Percentiles rank a stretch among this genome's conserved stretches.
These are phyloP conservation scores for Anethum foeniculum DNA, from an alignment of 140 eudicot species.

Conservation along the genomic window DNA sequence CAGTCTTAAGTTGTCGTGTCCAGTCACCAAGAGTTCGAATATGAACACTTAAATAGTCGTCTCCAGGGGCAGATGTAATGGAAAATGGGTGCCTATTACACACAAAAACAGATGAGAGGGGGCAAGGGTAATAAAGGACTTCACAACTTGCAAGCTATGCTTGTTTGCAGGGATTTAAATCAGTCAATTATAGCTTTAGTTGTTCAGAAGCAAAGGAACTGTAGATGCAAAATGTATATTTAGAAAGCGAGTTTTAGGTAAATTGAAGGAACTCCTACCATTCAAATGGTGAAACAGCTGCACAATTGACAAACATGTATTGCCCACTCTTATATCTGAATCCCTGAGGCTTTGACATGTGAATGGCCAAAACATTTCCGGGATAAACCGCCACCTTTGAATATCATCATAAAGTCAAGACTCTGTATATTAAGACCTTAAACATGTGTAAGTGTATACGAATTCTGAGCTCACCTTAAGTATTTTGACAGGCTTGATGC, in stretches of 20 bases:
- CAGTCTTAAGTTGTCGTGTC: slow-evolving; percentile 58
- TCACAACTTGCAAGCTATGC: too few species aligned
- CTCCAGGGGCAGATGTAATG: slow-evolving; percentile 75
- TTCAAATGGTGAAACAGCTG: slow-evolving; percentile 77
- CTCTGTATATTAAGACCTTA: not conserved
- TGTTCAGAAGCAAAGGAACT: not conserved
- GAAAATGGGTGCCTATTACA: slow-evolving; percentile 84
- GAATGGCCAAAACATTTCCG: slow-evolving; percentile 68
- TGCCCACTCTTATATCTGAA: slow-evolving; percentile 82
- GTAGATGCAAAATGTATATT: not conserved
- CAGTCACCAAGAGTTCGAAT: slow-evolving; percentile 78
- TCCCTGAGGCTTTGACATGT: slow-evolving; percentile 71
- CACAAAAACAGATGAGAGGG: too few species aligned
- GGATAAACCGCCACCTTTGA: slow-evolving; percentile 72
- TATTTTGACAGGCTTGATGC: slow-evolving; percentile 61
- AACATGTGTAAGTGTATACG: not conserved
- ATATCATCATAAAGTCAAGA: not conserved
- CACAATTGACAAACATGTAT: slow-evolving; percentile 82
- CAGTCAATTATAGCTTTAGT: not conserved
- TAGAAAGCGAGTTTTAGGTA: not conserved
- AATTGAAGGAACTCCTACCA: slow-evolving; percentile 36
- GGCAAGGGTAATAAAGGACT: too few species aligned
- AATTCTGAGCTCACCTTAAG: slow-evolving; percentile 43
- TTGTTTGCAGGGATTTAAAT: not conserved
- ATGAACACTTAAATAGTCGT: slow-evolving; percentile 71